These are phyloP conservation scores for Hyaloscypha hepaticicola DNA, from an alignment of 495 filamentous ascomycete species.

Conservation along the genomic window DNA sequence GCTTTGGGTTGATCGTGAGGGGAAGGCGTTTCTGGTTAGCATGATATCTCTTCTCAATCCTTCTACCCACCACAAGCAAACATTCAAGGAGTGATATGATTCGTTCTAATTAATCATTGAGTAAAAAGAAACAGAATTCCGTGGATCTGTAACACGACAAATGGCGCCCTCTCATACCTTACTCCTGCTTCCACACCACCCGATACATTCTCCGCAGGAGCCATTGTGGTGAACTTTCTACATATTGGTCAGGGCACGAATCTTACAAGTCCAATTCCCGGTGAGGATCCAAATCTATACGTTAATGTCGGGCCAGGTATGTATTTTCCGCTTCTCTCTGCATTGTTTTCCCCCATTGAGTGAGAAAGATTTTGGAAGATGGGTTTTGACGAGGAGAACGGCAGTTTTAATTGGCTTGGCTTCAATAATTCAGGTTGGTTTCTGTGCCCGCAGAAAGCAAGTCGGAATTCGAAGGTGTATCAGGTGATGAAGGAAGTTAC, in stretches of 20 bases:
- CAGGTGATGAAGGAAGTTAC: no score
- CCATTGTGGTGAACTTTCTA: constrained; percentile 1
- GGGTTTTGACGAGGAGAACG: no score
- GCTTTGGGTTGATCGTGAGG: constrained; percentile 8
- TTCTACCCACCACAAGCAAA: not conserved
- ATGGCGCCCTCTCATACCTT: not conserved
- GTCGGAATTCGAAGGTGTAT: no score
- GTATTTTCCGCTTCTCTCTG: not conserved
- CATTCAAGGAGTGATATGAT: not conserved
- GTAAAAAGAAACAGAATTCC: not conserved
- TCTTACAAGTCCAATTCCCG: constrained; percentile 5
- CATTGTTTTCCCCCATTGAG: no score
- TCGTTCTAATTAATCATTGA: not conserved
- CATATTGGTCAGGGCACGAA: constrained; percentile 11
- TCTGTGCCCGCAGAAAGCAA: not conserved
- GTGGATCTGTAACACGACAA: not conserved
- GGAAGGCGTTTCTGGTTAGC: constrained; percentile 1
- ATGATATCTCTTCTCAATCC: not conserved
- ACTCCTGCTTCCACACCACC: not conserved
- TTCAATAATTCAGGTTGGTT: not conserved
- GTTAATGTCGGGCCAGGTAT: constrained; percentile 6
- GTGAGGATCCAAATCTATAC: not conserved
- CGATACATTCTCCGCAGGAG: not conserved
- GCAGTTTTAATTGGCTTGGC: not conserved
- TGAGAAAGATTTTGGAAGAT: no score